Percentiles rank a stretch among this genome's conserved stretches.
Conservation (phyloP, 108 stramenopile genomes). For the Fistulifera solaris region DNA sequence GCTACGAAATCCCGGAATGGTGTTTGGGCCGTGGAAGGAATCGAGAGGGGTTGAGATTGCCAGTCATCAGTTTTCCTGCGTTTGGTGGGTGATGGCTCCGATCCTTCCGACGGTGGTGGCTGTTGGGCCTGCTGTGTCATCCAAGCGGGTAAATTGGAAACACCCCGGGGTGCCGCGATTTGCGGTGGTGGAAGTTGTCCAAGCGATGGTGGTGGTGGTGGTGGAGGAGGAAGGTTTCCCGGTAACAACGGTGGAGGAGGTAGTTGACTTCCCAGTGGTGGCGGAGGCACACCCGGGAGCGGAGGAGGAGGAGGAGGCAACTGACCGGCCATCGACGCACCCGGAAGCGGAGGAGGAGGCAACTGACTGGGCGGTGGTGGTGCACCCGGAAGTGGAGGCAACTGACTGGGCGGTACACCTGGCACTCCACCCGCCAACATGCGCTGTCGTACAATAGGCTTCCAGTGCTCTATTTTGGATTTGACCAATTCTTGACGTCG, state of each 20-base stretch:
- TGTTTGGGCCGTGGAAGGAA: slow-evolving; percentile 17
- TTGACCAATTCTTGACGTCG: slow-evolving; percentile 47
- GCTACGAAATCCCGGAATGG: slow-evolving; percentile 36
- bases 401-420: slow-evolving; percentile 7
- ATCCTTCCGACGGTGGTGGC: slow-evolving; percentile 1
- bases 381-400: not conserved
- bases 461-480: slow-evolving; percentile 38
- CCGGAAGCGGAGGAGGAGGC: not conserved
- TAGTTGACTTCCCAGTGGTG: slow-evolving; percentile 1
- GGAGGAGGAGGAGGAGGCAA: slow-evolving; percentile 26
- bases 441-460: slow-evolving; percentile 19
- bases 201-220: too few species aligned
- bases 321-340: not conserved
- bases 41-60: slow-evolving; percentile 33
- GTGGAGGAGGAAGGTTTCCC: slow-evolving; percentile 10
- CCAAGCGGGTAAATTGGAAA: slow-evolving; percentile 76
- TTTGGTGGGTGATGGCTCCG: slow-evolving; percentile 13
- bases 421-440: slow-evolving; percentile 20
- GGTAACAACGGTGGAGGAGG: slow-evolving; percentile 21
- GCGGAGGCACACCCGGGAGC: slow-evolving; percentile 3
- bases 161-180: slow-evolving; percentile 39
- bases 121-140: slow-evolving; percentile 38
- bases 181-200: not conserved
- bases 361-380: slow-evolving; percentile 12
- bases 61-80: slow-evolving; percentile 15